Evolutionary conservation across 176 grass and related monocot genomes (phyloP).

Genomic region (Oryza rufipogon): DNA sequence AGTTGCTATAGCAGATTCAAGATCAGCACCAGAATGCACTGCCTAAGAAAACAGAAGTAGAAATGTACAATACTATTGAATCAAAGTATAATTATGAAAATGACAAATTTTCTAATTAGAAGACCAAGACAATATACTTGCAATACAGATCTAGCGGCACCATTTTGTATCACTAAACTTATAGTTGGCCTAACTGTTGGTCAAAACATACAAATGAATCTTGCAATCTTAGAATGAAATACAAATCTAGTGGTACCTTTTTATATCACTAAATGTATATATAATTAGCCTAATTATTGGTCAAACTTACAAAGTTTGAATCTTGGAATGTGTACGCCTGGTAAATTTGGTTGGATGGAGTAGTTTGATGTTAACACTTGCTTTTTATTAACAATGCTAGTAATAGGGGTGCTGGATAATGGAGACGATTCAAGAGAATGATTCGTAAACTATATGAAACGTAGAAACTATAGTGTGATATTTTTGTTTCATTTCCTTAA

Average conservation of each 20-base stretch:
- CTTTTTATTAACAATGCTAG: neutral
- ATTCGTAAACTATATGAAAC: too few relatives aligned
- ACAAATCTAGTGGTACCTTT: neutral
- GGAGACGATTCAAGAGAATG: neutral
- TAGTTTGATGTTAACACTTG: neutral
- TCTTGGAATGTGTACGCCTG: neutral
- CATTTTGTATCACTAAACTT: too few relatives aligned
- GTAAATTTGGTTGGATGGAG: neutral
- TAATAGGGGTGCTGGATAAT: neutral
- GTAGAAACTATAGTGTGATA: neutral
- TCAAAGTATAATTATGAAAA: constrained; percentile 31
- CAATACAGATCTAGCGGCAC: neutral
- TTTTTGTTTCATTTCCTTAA: constrained; percentile 1
- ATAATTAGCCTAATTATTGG: too few relatives aligned
- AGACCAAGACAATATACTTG: neutral
- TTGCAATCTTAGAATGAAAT: neutral
- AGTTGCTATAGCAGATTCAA: constrained; percentile 92
- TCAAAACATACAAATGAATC: neutral
- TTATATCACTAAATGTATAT: neutral
- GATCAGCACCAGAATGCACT: constrained; percentile 99
- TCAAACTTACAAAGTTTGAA: neutral
- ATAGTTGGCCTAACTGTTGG: too few relatives aligned
- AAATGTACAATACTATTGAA: constrained; percentile 38
- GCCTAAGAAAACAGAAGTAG: constrained; percentile 57
- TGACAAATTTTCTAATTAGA: neutral